Evolutionary conservation across 257 asterid genomes (phyloP), one percentile per base, ranked within the genome.

Genomic region (Paraleonurus japonicus): DNA sequence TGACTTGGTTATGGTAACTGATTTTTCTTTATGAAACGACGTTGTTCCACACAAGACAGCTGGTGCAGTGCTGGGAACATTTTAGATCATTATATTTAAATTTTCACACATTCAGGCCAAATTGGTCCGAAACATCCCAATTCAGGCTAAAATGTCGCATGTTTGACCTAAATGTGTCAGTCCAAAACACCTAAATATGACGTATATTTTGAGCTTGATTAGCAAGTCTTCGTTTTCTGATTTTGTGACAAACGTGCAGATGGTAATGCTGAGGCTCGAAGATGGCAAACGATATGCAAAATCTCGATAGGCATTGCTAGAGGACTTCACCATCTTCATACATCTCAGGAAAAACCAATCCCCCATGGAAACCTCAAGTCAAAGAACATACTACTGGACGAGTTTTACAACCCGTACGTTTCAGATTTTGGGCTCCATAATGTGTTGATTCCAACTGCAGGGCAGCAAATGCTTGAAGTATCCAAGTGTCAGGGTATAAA

Each of bases 291-390:
- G 73, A 84, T 93, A 72, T 76, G 88, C 80, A 82, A 67, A 69
- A 85, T 93, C 69, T 86, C 97, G 9, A 61, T 81, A 0, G 95
- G 95, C 27, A 89, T 89, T 28, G 90, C 91, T 26, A 76, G 82
- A 78, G 95, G 87, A 16, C 26, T 93, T 43, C 83, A 83, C 72
- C 79, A 85, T 80, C 98, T 93, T 70, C 98, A 93, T 30, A 73
- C 81, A 6, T 73, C 74, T 10, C 71, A 78, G 27, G 84, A 76
- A 26, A 84, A 79, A 71, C 97, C 96, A 24, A 64, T 89, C 60
- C 76, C 91, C 80, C 98, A 90, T 65, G 98, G 97, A 22, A 93
- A 90, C 79, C 87, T 93, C 59, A 93, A 89, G 83, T 82, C 97
- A 0, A 87, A 86, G 76, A 93, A 89, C 54, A 61, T 93, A 81